phyloP scores from a whole-genome alignment of 257 asterid genomes.

The Salvia miltiorrhiza region DNA sequence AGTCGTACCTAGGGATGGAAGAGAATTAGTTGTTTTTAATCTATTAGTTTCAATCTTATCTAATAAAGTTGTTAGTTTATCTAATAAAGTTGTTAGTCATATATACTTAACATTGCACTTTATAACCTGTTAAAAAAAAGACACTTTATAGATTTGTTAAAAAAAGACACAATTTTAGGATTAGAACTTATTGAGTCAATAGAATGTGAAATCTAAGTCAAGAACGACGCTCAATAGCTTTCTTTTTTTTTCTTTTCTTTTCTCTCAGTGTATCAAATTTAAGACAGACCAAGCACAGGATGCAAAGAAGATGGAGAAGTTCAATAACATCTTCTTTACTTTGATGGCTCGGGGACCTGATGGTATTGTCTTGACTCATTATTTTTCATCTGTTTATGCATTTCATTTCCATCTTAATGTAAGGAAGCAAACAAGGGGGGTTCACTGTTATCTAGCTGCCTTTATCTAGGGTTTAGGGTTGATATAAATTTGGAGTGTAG shows the following conservation, averaged over 20 bases:
- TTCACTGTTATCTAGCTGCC: neutral
- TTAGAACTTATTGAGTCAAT: constrained; percentile 1
- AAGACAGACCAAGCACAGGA: constrained; percentile 94
- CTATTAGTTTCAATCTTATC: too few relatives aligned
- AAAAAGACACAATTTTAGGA: neutral
- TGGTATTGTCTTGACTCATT: constrained; percentile 38
- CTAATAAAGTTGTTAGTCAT: neutral
- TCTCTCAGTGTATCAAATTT: constrained; percentile 65
- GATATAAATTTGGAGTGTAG: neutral
- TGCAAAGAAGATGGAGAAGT: constrained; percentile 84
- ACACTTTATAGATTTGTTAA: neutral
- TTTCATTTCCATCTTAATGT: too few relatives aligned
- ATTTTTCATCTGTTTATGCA: neutral
- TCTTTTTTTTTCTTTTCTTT: constrained; percentile 23
- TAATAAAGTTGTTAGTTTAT: neutral
- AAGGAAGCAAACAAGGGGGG: too few relatives aligned
- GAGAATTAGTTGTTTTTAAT: neutral
- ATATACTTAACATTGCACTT: neutral
- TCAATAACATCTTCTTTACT: constrained; percentile 74
- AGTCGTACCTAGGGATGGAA: too few relatives aligned
- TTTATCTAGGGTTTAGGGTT: neutral
- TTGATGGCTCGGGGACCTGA: constrained; percentile 90
- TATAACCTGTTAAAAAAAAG: neutral
- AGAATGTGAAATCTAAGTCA: neutral
- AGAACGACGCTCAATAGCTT: constrained; percentile 3